Conservation (phyloP, 176 grass and related monocot genomes). For the Themeda triandra region DNA sequence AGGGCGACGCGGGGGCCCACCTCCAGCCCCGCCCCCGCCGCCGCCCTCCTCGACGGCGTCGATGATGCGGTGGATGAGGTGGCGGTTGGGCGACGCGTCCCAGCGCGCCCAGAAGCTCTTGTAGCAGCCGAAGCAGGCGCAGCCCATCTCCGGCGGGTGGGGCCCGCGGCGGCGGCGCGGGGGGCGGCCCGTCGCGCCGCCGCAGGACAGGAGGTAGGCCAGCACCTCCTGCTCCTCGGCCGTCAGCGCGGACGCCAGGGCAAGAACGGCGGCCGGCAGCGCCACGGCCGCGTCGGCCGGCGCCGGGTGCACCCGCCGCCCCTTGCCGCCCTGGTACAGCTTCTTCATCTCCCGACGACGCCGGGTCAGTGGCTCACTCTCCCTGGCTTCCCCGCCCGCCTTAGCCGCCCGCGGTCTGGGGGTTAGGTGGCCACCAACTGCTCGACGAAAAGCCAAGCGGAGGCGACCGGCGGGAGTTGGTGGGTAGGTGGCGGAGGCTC, state of each 20-base stretch:
- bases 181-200: background rate
- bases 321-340: constrained; percentile 71
- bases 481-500: constrained; percentile 31
- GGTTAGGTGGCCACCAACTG: constrained; percentile 39
- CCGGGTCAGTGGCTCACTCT: background rate
- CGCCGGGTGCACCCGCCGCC: constrained; percentile 64
- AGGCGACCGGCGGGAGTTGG: background rate
- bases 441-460: constrained; percentile 21
- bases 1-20: constrained; percentile 1
- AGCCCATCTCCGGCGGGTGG: constrained; percentile 73
- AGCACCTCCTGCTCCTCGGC: constrained; percentile 81
- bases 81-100: constrained; percentile 89
- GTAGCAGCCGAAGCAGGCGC: constrained; percentile 97
- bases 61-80: constrained; percentile 91
- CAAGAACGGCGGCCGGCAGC: constrained; percentile 50
- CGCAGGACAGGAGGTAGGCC: constrained; percentile 67
- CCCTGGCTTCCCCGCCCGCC: background rate
- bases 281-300: constrained; percentile 24
- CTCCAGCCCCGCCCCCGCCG: too few relatives aligned
- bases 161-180: constrained; percentile 26
- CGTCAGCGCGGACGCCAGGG: constrained; percentile 55
- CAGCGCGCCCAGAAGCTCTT: constrained; percentile 97
- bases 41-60: constrained; percentile 78
- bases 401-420: background rate
- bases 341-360: constrained; percentile 50